Evolutionary conservation across 257 asterid species (phyloP).

Genomic region (Avicennia marina): DNA sequence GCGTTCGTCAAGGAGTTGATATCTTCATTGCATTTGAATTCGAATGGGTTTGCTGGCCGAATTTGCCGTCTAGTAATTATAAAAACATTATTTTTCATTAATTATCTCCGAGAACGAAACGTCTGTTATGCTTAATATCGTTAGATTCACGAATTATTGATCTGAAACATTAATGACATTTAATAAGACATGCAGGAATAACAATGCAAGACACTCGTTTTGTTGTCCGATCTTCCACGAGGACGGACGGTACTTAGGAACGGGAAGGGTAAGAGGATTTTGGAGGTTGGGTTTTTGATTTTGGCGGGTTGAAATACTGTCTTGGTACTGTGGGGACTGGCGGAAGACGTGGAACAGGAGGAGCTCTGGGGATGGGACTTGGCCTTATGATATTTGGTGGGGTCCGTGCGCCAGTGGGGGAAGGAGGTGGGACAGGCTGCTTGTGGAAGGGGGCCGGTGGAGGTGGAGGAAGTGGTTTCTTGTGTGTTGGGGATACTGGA

Average conservation of each 20-base stretch:
- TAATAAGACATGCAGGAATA: neutral
- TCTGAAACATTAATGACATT: neutral
- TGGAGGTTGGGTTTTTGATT: slow-evolving; percentile 23
- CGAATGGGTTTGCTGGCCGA: neutral
- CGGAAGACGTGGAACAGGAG: slow-evolving; percentile 57
- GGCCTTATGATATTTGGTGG: slow-evolving; percentile 24
- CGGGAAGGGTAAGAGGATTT: neutral
- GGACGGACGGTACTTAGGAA: neutral
- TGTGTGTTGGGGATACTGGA: neutral
- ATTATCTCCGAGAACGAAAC: slow-evolving; percentile 3
- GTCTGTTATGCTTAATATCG: too few relatives aligned
- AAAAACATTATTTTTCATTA: neutral
- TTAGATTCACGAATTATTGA: too few relatives aligned
- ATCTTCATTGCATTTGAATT: neutral
- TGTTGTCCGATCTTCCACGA: neutral
- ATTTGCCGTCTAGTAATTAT: neutral
- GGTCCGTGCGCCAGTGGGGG: neutral
- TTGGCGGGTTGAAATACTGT: slow-evolving; percentile 42
- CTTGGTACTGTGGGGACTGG: slow-evolving; percentile 38
- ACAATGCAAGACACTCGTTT: slow-evolving; percentile 1
- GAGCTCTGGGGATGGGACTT: slow-evolving; percentile 46
- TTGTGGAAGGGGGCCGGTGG: neutral
- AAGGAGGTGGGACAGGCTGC: slow-evolving; percentile 17
- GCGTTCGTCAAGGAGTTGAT: too few relatives aligned
- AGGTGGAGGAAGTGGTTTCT: slow-evolving; percentile 15